These are phyloP conservation scores for Lecanoromycetidae sp. DNA, from an alignment of 2,329 filamentous ascomycete genomes.

Conservation along the genomic window DNA sequence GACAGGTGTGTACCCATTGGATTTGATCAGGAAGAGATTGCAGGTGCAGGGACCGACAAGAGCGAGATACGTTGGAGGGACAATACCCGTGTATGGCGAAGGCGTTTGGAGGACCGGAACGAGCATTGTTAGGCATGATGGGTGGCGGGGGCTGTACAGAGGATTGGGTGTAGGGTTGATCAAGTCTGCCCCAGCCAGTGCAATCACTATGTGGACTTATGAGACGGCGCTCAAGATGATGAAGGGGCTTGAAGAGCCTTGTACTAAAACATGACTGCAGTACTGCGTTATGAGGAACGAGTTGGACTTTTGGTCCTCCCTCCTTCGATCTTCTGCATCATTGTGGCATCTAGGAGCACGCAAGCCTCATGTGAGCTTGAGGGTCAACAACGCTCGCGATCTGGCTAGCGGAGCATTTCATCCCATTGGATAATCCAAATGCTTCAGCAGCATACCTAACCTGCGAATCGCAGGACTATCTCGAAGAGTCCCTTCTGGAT, in stretches of 20 bases:
- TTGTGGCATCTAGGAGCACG: too few species aligned
- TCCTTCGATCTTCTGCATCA: too few species aligned
- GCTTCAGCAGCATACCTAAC: conserved; percentile 14
- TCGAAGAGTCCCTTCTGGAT: background rate
- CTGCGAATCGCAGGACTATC: conserved; percentile 12
- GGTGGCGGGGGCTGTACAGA: conserved; percentile 69
- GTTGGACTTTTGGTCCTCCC: too few species aligned
- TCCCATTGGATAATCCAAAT: conserved; percentile 1
- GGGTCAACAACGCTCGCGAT: too few species aligned
- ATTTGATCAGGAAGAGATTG: conserved; percentile 81
- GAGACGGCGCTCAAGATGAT: conserved; percentile 59
- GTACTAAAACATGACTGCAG: too few species aligned
- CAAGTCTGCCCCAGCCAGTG: conserved; percentile 87
- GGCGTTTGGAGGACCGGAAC: conserved; percentile 55
- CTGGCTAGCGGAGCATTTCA: too few species aligned
- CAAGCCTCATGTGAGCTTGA: too few species aligned
- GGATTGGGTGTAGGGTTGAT: conserved; percentile 79
- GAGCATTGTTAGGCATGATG: conserved; percentile 60
- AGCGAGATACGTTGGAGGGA: conserved; percentile 60
- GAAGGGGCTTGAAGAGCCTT: conserved; percentile 25
- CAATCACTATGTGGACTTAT: conserved; percentile 91
- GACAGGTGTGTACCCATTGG: conserved; percentile 81
- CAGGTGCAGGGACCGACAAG: conserved; percentile 91
- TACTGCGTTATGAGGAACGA: too few species aligned
- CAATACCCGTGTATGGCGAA: conserved; percentile 65